Evolutionary conservation across 139 green algal species (phyloP).

Genomic region (Micractinium sp.): DNA sequence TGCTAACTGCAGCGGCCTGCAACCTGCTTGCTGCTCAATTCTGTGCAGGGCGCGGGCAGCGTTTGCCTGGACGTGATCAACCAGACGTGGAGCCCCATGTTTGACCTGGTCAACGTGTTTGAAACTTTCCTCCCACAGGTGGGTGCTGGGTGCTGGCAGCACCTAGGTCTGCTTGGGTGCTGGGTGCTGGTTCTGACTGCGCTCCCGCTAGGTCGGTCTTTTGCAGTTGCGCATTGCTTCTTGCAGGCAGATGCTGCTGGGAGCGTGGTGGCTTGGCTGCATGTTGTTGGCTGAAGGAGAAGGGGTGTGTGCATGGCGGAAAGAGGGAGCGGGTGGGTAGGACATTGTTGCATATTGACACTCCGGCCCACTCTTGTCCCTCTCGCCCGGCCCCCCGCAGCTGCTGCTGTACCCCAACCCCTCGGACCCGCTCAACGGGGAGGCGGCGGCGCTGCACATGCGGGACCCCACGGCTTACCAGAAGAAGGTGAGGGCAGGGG

Average conservation of each 20-base stretch:
- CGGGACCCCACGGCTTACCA: slow-evolving; percentile 92
- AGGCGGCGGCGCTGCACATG: slow-evolving; percentile 98
- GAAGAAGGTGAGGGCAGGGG: slow-evolving; percentile 75
- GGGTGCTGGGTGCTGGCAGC: neutral
- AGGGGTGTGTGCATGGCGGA: too few relatives aligned
- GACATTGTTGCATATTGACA: too few relatives aligned
- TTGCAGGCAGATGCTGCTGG: too few relatives aligned
- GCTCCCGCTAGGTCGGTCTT: too few relatives aligned
- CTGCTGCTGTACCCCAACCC: slow-evolving; percentile 99
- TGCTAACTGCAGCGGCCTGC: neutral
- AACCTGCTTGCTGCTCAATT: neutral
- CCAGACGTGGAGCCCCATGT: slow-evolving; percentile 99
- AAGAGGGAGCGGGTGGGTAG: too few relatives aligned
- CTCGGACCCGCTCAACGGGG: slow-evolving; percentile 97
- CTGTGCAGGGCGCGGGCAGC: slow-evolving; percentile 64
- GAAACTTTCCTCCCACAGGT: slow-evolving; percentile 94
- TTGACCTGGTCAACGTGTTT: slow-evolving; percentile 99
- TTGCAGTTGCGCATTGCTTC: too few relatives aligned
- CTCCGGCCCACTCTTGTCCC: too few relatives aligned
- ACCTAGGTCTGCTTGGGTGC: too few relatives aligned
- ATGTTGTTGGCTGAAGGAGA: too few relatives aligned
- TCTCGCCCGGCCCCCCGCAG: slow-evolving; percentile 56
- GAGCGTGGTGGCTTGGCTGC: too few relatives aligned
- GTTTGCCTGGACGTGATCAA: slow-evolving; percentile 99
- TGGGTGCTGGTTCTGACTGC: too few relatives aligned